These are phyloP conservation scores for Fusarium stilboides DNA, from an alignment of 2,329 filamentous ascomycete genomes.

Conservation along the genomic window DNA sequence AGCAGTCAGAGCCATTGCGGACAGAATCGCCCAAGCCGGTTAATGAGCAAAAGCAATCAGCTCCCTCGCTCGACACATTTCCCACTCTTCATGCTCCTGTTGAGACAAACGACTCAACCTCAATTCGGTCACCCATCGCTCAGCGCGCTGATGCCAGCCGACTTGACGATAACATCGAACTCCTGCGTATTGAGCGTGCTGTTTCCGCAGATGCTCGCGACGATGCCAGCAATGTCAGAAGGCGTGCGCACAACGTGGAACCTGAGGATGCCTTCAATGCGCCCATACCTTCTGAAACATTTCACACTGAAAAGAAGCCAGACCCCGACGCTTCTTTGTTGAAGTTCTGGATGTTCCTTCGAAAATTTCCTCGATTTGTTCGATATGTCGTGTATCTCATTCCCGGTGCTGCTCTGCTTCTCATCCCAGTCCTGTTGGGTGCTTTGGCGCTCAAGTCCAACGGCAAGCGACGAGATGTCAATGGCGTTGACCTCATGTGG, in stretches of 20 bases:
- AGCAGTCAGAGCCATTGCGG: slow-evolving; percentile 14
- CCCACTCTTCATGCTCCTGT: slow-evolving; percentile 51
- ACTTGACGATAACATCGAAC: slow-evolving; percentile 65
- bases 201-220: slow-evolving; percentile 62
- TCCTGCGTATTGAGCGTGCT: slow-evolving; percentile 63
- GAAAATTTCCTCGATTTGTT: slow-evolving; percentile 65
- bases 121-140: slow-evolving; percentile 44
- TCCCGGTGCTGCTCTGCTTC: slow-evolving; percentile 61
- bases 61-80: slow-evolving; percentile 52
- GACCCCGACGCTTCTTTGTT: slow-evolving; percentile 56
- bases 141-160: slow-evolving; percentile 56
- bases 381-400: slow-evolving; percentile 66
- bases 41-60: slow-evolving; percentile 43
- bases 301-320: slow-evolving; percentile 48
- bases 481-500: slow-evolving; percentile 83
- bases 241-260: slow-evolving; percentile 54
- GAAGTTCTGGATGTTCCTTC: slow-evolving; percentile 62
- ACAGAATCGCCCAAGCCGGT: slow-evolving; percentile 17
- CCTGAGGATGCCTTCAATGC: slow-evolving; percentile 65
- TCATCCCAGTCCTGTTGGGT: slow-evolving; percentile 64
- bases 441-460: slow-evolving; percentile 56
- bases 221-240: slow-evolving; percentile 44
- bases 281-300: slow-evolving; percentile 46
- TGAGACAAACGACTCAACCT: slow-evolving; percentile 43
- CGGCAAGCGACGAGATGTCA: slow-evolving; percentile 63